phyloP scores from a whole-genome alignment of 306 rosid species.

The Prunus padus region DNA sequence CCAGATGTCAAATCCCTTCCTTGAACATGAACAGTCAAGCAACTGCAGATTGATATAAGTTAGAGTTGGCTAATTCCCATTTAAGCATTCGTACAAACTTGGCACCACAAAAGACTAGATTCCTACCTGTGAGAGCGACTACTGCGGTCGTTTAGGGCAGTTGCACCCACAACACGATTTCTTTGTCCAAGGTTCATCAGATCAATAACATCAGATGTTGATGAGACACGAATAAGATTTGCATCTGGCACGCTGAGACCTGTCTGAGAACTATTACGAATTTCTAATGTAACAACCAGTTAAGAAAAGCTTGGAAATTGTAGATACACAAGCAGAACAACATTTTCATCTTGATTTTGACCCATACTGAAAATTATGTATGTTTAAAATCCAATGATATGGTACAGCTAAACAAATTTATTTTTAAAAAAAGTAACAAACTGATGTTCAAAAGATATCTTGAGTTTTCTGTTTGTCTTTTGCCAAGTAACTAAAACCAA shows the following conservation, averaged over 20 bases:
- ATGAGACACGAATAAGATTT: conserved; percentile 65
- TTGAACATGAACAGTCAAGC: conserved; percentile 98
- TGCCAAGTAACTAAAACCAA: neutral
- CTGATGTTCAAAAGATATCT: neutral
- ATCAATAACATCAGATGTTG: conserved; percentile 83
- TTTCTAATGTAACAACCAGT: conserved; percentile 67
- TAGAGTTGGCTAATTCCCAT: conserved; percentile 14
- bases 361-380: neutral
- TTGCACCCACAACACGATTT: conserved; percentile 93
- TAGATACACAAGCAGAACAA: neutral
- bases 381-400: neutral
- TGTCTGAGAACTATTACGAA: conserved; percentile 78
- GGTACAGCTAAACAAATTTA: neutral
- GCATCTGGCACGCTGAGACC: conserved; percentile 96
- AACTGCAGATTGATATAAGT: conserved; percentile 55
- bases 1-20: conserved; percentile 95
- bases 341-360: neutral
- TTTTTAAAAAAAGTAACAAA: neutral
- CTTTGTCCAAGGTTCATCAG: conserved; percentile 91
- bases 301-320: conserved; percentile 38
- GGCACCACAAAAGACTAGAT: neutral
- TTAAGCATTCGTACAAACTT: conserved; percentile 11
- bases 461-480: neutral
- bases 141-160: conserved; percentile 93
- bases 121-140: conserved; percentile 94